Evolutionary conservation across 495 filamentous ascomycete genomes (phyloP).

Genomic region (Eremomyces bilateralis): DNA sequence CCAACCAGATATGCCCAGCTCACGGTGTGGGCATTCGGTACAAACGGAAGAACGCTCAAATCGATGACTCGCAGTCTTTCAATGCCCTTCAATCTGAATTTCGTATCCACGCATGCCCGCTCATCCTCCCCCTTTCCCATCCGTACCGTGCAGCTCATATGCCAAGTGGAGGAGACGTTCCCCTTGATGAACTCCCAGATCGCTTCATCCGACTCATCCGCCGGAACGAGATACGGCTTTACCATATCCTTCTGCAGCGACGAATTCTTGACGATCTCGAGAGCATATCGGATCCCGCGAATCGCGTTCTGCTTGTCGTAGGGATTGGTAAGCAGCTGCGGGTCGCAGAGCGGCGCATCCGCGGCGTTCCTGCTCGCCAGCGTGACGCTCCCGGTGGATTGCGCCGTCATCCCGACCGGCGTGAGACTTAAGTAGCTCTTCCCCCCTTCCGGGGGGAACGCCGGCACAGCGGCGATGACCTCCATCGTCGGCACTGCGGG

Average conservation of each 20-base stretch:
- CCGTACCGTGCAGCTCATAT: constrained; percentile 37
- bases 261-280: not conserved
- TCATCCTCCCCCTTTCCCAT: constrained; percentile 32
- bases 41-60: constrained; percentile 40
- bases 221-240: not conserved
- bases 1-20: not conserved
- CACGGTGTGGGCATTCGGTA: constrained; percentile 10
- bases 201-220: not conserved
- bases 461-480: not conserved
- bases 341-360: not conserved
- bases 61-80: constrained; percentile 38
- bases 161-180: constrained; percentile 17
- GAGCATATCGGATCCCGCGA: not conserved
- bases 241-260: not conserved
- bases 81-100: constrained; percentile 33
- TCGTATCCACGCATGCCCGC: constrained; percentile 31
- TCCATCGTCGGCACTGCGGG: not conserved
- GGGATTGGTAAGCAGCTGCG: not conserved
- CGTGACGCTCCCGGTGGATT: not conserved
- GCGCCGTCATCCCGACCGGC: not conserved
- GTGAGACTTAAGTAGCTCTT: not conserved
- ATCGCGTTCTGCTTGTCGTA: not conserved
- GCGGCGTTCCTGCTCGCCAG: not conserved
- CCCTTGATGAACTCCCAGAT: not conserved
- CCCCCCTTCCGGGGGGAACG: not conserved